These are phyloP conservation scores for Letharia columbiana DNA, from an alignment of 495 filamentous ascomycete genomes.

Conservation along the genomic window DNA sequence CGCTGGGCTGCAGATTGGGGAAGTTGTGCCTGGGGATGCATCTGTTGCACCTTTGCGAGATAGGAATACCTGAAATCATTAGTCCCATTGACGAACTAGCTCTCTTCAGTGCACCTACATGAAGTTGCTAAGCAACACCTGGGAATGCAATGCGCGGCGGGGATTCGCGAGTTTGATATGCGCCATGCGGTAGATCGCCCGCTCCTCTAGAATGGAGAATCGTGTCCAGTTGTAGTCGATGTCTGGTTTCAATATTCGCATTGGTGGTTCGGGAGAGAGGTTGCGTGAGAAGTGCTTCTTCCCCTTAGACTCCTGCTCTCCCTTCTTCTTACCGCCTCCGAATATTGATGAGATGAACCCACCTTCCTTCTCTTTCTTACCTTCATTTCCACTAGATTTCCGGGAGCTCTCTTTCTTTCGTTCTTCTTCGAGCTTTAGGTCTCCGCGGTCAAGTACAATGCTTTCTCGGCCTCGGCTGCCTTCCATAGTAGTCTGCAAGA, in stretches of 20 bases:
- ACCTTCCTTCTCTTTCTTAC: conserved; percentile 79
- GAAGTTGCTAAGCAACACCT: conserved; percentile 97
- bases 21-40: conserved; percentile 87
- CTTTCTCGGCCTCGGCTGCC: conserved; percentile 68
- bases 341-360: conserved; percentile 86
- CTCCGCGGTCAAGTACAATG: conserved; percentile 70
- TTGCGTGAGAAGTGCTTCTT: conserved; percentile 70
- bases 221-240: conserved; percentile 92
- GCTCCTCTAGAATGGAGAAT: conserved; percentile 90
- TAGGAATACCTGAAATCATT: conserved; percentile 55
- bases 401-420: conserved; percentile 70
- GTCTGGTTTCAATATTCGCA: conserved; percentile 65
- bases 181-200: conserved; percentile 96
- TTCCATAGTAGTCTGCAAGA: conserved; percentile 74
- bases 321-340: conserved; percentile 71
- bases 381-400: conserved; percentile 56
- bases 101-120: conserved; percentile 51
- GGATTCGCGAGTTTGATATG: conserved; percentile 99
- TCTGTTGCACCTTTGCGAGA: conserved; percentile 94
- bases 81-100: neutral
- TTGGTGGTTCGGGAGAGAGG: conserved; percentile 72
- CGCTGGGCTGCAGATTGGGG: conserved; percentile 49
- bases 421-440: conserved; percentile 69
- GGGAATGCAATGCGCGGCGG: conserved; percentile 81
- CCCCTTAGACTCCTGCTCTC: conserved; percentile 24